phyloP scores from a whole-genome alignment of 768 basidiomycete species.

The Leccinum imitatum region DNA sequence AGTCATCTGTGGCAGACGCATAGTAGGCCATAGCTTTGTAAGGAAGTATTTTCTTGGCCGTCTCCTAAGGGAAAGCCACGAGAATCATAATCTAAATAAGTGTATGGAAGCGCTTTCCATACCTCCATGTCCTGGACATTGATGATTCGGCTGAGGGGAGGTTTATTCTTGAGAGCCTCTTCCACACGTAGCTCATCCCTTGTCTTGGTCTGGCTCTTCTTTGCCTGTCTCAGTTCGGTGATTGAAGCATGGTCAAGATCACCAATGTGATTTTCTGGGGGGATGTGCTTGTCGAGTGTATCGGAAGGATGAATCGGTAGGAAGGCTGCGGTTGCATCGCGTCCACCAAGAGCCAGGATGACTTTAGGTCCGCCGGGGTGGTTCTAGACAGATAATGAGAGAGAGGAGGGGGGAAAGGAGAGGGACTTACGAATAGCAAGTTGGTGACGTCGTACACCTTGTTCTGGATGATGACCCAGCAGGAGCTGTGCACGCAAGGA shows the following conservation, averaged over 20 bases:
- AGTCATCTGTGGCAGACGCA: constrained; percentile 83
- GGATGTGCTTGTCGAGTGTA: constrained; percentile 70
- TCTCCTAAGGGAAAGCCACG: constrained; percentile 40
- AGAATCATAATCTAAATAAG: background rate
- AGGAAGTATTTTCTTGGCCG: constrained; percentile 70
- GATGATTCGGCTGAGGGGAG: constrained; percentile 67
- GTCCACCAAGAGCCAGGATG: constrained; percentile 82
- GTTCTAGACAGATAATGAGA: constrained; percentile 40
- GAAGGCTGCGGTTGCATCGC: constrained; percentile 76
- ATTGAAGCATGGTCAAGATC: constrained; percentile 50
- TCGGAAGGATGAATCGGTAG: constrained; percentile 85
- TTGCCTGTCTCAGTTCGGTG: constrained; percentile 36
- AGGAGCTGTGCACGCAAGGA: constrained; percentile 48
- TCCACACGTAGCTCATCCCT: constrained; percentile 71
- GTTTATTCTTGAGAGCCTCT: constrained; percentile 56
- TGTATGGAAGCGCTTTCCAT: background rate
- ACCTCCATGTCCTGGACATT: constrained; percentile 85
- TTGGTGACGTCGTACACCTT: constrained; percentile 86
- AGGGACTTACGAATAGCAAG: constrained; percentile 57
- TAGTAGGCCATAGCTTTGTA: constrained; percentile 82
- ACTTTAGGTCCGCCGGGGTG: constrained; percentile 83
- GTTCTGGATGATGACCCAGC: constrained; percentile 82
- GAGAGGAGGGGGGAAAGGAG: background rate
- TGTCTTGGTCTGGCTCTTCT: constrained; percentile 49
- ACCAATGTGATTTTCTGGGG: constrained; percentile 71